Evolutionary conservation across 176 grass and related monocot genomes (phyloP).

Genomic region (Echinochloa phyllopogon): DNA sequence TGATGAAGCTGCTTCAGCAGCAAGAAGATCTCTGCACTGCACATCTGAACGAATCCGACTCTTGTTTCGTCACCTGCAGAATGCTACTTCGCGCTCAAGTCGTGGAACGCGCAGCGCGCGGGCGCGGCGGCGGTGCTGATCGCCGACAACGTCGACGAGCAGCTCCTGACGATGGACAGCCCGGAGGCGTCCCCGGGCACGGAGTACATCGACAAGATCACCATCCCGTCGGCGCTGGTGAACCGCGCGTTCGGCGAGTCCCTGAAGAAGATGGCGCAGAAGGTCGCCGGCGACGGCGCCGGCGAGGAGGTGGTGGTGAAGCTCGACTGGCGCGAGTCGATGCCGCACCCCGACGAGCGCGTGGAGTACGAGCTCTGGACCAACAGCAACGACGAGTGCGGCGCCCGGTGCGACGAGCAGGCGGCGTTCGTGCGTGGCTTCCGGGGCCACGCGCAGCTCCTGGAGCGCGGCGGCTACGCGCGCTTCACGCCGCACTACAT

Average conservation of each 20-base stretch:
- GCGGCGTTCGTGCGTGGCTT: slow-evolving; percentile 68
- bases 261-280: slow-evolving; percentile 54
- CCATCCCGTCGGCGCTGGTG: slow-evolving; percentile 85
- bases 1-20: neutral
- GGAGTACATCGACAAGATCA: slow-evolving; percentile 74
- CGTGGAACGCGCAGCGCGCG: slow-evolving; percentile 91
- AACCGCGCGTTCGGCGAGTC: slow-evolving; percentile 67
- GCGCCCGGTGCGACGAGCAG: slow-evolving; percentile 79
- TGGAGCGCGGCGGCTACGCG: slow-evolving; percentile 76
- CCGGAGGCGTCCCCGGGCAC: slow-evolving; percentile 55
- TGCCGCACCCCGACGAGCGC: slow-evolving; percentile 94
- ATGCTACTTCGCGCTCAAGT: slow-evolving; percentile 90
- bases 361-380: slow-evolving; percentile 99
- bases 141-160: slow-evolving; percentile 79
- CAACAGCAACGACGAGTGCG: slow-evolving; percentile 99
- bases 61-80: slow-evolving; percentile 34
- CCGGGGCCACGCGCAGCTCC: slow-evolving; percentile 80
- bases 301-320: slow-evolving; percentile 74
- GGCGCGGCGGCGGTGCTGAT: slow-evolving; percentile 86
- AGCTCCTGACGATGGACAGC: slow-evolving; percentile 93
- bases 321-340: slow-evolving; percentile 91
- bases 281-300: neutral
- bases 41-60: neutral
- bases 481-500: slow-evolving; percentile 98
- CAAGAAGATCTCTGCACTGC: neutral